A percentile compares a stretch with the other conserved stretches of the same genome.
Evolutionary conservation across 345 rosid genomes (phyloP).

Genomic region (Melastoma malabathricum): DNA sequence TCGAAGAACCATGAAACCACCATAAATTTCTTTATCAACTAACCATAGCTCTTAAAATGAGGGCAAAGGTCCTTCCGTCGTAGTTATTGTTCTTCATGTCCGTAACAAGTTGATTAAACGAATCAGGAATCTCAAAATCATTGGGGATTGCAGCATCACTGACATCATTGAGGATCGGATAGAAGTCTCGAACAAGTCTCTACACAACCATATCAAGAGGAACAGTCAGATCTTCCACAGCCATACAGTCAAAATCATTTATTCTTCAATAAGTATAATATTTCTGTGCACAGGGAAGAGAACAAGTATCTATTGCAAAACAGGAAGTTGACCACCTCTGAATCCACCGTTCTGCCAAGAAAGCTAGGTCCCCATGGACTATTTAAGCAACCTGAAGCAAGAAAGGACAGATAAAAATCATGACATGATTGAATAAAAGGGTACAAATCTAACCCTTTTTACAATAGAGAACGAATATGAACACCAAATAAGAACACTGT

Average conservation of each 20-base stretch:
- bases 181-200: constrained; percentile 83
- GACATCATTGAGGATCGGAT: constrained; percentile 74
- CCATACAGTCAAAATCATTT: no score
- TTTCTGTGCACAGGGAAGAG: background rate
- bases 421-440: no score
- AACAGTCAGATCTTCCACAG: background rate
- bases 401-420: constrained; percentile 1
- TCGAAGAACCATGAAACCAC: background rate
- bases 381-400: constrained; percentile 83
- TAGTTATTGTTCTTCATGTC: constrained; percentile 84
- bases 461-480: no score
- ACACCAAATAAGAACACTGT: no score
- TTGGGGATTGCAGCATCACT: constrained; percentile 68
- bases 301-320: background rate
- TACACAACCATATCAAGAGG: constrained; percentile 20
- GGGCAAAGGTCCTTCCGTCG: constrained; percentile 81
- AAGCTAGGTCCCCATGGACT: constrained; percentile 93
- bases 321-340: constrained; percentile 45
- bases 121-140: constrained; percentile 74
- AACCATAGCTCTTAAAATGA: constrained; percentile 83
- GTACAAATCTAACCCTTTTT: no score
- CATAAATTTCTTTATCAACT: background rate
- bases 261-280: no score
- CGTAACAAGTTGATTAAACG: constrained; percentile 70
- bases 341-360: constrained; percentile 85